These are phyloP conservation scores for Multifurca ochricompacta DNA, from an alignment of 768 basidiomycete genomes.

Conservation along the genomic window DNA sequence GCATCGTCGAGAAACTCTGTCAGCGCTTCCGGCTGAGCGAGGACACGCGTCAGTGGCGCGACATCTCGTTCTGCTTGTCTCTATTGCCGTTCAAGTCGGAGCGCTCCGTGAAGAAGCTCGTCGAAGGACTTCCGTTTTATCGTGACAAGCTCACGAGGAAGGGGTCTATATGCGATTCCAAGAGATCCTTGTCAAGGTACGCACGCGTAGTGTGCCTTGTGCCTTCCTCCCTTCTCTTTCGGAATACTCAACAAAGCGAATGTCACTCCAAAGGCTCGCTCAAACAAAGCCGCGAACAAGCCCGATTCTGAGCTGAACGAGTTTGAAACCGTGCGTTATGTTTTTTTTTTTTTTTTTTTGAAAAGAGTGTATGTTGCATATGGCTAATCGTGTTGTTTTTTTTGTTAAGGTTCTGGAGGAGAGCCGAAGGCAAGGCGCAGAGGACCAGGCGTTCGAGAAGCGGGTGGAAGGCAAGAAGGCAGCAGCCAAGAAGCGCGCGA, in stretches of 20 bases:
- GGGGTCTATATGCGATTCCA: constrained; percentile 72
- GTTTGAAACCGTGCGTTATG: constrained; percentile 66
- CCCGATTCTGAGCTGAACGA: constrained; percentile 91
- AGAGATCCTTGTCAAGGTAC: constrained; percentile 86
- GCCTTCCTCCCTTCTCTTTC: background rate
- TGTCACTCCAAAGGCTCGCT: constrained; percentile 48
- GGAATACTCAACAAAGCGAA: background rate
- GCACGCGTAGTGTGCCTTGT: constrained; percentile 20
- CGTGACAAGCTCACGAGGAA: constrained; percentile 93
- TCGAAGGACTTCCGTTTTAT: constrained; percentile 87
- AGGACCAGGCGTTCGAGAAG: constrained; percentile 86
- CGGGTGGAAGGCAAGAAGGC: constrained; percentile 77
- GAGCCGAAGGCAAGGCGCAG: constrained; percentile 75
- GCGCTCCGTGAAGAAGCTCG: constrained; percentile 90
- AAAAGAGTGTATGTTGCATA: no score
- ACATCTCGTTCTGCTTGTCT: constrained; percentile 93
- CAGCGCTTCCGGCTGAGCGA: constrained; percentile 87
- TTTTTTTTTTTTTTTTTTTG: background rate
- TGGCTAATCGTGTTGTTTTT: background rate
- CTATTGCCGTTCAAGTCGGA: constrained; percentile 96
- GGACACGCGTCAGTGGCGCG: constrained; percentile 92
- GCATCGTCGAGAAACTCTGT: constrained; percentile 94
- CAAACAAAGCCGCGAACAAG: constrained; percentile 87
- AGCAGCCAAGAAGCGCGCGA: constrained; percentile 67
- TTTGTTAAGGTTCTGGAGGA: constrained; percentile 71